These are phyloP conservation scores for Cnidoscolus chayamansa DNA, from an alignment of 441 rosid genomes.

Conservation along the genomic window DNA sequence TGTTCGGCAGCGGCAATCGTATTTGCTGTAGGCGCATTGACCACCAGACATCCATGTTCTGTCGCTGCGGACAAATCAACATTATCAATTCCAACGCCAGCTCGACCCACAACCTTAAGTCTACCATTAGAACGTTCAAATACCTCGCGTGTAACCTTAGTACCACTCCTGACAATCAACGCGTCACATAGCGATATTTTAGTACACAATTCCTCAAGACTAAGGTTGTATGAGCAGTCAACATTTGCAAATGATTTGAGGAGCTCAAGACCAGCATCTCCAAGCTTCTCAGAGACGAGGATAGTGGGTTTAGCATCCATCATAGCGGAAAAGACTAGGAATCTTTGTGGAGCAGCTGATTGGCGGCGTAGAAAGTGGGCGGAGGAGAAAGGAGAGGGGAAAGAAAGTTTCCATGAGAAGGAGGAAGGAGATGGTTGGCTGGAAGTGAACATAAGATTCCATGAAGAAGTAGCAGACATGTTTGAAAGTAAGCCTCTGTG, in stretches of 20 bases:
- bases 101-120: constrained; percentile 89
- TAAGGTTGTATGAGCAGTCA: constrained; percentile 74
- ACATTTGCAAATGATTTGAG: constrained; percentile 54
- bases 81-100: constrained; percentile 92
- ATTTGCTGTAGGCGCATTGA: constrained; percentile 93
- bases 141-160: constrained; percentile 80
- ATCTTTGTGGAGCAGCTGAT: constrained; percentile 12
- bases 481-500: background rate
- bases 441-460: constrained; percentile 15
- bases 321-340: constrained; percentile 33
- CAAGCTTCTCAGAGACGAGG: constrained; percentile 84
- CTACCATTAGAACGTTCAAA: constrained; percentile 73
- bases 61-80: constrained; percentile 94
- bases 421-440: constrained; percentile 22
- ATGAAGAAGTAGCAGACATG: constrained; percentile 29
- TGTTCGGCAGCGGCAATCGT: constrained; percentile 97
- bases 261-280: constrained; percentile 70
- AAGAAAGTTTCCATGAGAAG: constrained; percentile 27
- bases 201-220: constrained; percentile 64
- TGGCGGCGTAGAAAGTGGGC: constrained; percentile 21
- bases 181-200: constrained; percentile 84
- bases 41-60: constrained; percentile 84
- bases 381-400: constrained; percentile 21
- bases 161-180: constrained; percentile 82
- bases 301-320: constrained; percentile 59